Evolutionary conservation across 1,284 basidiomycete genomes (phyloP).

Genomic region (Lignosus rhinocerotis): DNA sequence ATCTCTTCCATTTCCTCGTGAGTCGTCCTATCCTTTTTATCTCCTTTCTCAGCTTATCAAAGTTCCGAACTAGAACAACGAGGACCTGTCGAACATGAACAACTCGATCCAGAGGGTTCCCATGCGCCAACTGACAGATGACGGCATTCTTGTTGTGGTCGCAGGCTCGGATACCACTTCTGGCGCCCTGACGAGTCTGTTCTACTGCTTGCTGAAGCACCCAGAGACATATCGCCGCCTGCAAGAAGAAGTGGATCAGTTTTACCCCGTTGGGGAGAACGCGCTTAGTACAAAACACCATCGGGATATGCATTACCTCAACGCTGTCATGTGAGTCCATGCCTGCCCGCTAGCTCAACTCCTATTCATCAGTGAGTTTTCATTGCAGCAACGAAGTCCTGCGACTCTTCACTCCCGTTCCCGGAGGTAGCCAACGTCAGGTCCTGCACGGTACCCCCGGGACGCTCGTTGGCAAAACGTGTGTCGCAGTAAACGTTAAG

Average conservation of each 20-base stretch:
- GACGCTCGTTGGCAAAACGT: constrained; percentile 12
- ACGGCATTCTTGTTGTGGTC: constrained; percentile 14
- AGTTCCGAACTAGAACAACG: constrained; percentile 8
- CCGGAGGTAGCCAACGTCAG: constrained; percentile 50
- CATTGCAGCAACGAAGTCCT: constrained; percentile 49
- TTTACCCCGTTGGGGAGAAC: constrained; percentile 25
- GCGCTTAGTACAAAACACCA: constrained; percentile 16
- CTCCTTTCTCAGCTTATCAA: not conserved
- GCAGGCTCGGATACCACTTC: constrained; percentile 34
- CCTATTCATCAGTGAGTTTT: not conserved
- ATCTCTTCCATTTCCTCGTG: constrained; percentile 35
- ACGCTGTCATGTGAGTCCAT: constrained; percentile 10
- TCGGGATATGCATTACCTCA: constrained; percentile 25
- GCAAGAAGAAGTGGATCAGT: constrained; percentile 29
- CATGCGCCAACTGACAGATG: not conserved
- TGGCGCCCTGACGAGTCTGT: constrained; percentile 13
- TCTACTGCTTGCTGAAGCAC: constrained; percentile 22
- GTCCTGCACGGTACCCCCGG: constrained; percentile 24
- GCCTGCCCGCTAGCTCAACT: not conserved
- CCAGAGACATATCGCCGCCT: constrained; percentile 19
- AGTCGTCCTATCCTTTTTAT: not conserved
- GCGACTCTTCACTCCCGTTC: constrained; percentile 36
- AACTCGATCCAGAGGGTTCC: not conserved
- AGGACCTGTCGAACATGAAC: constrained; percentile 6
- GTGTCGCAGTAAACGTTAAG: no score